Conservation (phyloP, 805 yeast species). For the Tetrapisispora fleetii region DNA sequence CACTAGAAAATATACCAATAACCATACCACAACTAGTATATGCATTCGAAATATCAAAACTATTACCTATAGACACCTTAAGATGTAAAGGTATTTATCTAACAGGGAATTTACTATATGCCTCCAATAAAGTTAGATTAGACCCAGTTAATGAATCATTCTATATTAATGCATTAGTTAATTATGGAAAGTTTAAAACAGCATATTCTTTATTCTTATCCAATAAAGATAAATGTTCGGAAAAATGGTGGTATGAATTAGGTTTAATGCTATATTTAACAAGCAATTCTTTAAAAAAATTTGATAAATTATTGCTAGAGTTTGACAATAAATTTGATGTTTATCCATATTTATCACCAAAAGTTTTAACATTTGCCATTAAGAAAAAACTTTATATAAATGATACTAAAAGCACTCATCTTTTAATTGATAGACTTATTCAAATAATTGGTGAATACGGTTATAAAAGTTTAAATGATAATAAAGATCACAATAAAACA, state of each 20-base stretch:
- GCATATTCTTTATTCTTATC: conserved; percentile 33
- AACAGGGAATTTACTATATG: conserved; percentile 37
- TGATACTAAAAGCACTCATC: conserved; percentile 19
- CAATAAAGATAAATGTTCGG: conserved; percentile 29
- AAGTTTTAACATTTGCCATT: conserved; percentile 30
- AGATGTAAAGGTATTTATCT: conserved; percentile 30
- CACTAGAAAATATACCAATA: conserved; percentile 6
- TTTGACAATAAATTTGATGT: conserved; percentile 22
- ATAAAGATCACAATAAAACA: conserved; percentile 3
- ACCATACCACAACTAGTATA: conserved; percentile 28
- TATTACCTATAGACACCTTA: conserved; percentile 26
- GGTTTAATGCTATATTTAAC: conserved; percentile 36
- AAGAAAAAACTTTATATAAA: conserved; percentile 24
- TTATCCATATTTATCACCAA: conserved; percentile 30
- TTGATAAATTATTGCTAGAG: conserved; percentile 28
- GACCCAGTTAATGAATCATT: conserved; percentile 44
- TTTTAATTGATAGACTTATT: conserved; percentile 27
- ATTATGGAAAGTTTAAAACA: conserved; percentile 24
- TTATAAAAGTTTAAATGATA: background rate
- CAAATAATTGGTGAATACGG: conserved; percentile 23
- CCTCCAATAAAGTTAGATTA: conserved; percentile 33
- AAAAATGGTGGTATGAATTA: conserved; percentile 45
- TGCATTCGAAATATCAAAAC: conserved; percentile 35
- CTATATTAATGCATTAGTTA: conserved; percentile 37
- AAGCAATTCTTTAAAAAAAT: conserved; percentile 27